Evolutionary conservation across 208 protist species (phyloP).

Genomic region (Herpetomonas samuelpessoai): DNA sequence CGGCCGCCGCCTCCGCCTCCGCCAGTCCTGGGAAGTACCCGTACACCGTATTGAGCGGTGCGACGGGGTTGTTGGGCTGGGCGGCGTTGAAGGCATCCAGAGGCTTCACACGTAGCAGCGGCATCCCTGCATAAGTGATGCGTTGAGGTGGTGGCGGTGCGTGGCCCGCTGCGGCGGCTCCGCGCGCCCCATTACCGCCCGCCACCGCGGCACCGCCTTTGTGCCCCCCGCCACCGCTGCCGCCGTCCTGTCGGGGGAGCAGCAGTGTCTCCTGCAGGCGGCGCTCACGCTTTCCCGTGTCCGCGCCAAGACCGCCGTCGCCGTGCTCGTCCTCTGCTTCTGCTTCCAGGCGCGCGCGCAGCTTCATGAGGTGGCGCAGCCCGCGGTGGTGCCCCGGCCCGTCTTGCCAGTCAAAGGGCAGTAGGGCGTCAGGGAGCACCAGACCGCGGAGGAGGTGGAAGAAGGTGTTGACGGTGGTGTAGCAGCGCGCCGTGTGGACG

Average conservation of each 20-base stretch:
- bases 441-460: slow-evolving; percentile 63
- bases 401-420: slow-evolving; percentile 31
- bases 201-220: background rate
- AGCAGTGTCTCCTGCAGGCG: slow-evolving; percentile 60
- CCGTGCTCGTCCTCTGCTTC: slow-evolving; percentile 31
- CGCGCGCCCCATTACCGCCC: background rate
- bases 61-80: background rate
- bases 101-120: background rate
- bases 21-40: background rate
- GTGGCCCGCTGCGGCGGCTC: too few species aligned
- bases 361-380: slow-evolving; percentile 65
- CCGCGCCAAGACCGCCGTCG: slow-evolving; percentile 6
- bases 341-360: slow-evolving; percentile 44
- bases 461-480: slow-evolving; percentile 58
- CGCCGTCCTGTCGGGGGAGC: slow-evolving; percentile 18
- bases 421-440: slow-evolving; percentile 61
- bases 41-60: background rate
- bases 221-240: slow-evolving; percentile 3
- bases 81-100: background rate
- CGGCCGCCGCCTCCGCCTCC: background rate
- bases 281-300: slow-evolving; percentile 28
- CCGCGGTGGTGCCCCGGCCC: slow-evolving; percentile 64
- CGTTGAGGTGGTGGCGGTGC: too few species aligned
- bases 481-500: slow-evolving; percentile 55
- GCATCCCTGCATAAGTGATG: background rate